Evolutionary conservation across 2,329 filamentous ascomycete species (phyloP).

Genomic region (Mycogone perniciosa): DNA sequence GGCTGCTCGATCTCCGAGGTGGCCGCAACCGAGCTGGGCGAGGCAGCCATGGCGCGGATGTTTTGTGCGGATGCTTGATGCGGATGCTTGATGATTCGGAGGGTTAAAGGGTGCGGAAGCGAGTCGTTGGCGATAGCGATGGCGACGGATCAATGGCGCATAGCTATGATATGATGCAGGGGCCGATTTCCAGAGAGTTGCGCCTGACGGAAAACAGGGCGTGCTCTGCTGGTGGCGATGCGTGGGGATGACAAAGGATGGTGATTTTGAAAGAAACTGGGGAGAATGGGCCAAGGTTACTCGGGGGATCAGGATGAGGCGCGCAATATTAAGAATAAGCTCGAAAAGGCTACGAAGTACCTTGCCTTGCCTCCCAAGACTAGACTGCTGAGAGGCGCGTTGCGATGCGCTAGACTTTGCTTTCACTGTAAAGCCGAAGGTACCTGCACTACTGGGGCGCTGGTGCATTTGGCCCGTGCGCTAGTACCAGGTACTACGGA

Average conservation of each 20-base stretch:
- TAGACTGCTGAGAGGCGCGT: neutral
- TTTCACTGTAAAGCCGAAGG: neutral
- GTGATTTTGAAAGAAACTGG: conserved; percentile 1
- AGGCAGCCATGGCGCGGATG: conserved; percentile 30
- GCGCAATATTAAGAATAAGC: neutral
- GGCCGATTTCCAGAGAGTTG: neutral
- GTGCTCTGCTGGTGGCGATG: conserved; percentile 2
- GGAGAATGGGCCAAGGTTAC: neutral
- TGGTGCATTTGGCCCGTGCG: neutral
- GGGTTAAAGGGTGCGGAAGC: neutral
- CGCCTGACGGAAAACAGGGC: neutral
- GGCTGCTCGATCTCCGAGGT: conserved; percentile 41
- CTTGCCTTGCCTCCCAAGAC: neutral
- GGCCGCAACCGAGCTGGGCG: conserved; percentile 34
- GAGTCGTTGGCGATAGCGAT: conserved; percentile 9
- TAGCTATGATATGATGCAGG: conserved; percentile 9
- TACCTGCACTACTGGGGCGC: neutral
- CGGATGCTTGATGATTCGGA: neutral
- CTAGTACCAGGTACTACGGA: neutral
- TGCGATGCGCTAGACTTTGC: neutral
- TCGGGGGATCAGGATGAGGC: neutral
- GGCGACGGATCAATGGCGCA: conserved; percentile 15
- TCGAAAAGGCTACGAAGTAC: neutral
- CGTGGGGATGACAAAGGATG: neutral
- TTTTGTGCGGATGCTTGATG: conserved; percentile 6